These are phyloP conservation scores for Podaxis sp. DNA, from an alignment of 768 basidiomycete genomes.

Conservation along the genomic window DNA sequence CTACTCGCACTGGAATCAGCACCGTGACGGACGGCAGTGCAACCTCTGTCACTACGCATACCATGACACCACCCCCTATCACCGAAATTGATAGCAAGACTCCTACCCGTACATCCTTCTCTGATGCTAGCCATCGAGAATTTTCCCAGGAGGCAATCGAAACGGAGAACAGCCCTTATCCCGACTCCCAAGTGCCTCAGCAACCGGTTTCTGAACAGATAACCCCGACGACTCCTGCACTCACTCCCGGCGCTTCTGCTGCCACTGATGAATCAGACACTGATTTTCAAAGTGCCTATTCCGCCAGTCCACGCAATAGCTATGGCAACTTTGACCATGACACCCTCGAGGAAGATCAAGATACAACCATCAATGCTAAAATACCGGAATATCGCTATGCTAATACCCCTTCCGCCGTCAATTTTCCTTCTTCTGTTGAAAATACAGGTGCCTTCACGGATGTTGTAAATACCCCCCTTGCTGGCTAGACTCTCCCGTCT, in stretches of 20 bases:
- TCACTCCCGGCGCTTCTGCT: constrained; percentile 22
- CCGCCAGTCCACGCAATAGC: constrained; percentile 69
- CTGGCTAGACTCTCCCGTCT: neutral
- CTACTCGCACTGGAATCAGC: constrained; percentile 45
- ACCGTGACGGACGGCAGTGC: constrained; percentile 24
- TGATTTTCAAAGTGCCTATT: constrained; percentile 88
- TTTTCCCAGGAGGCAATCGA: constrained; percentile 33
- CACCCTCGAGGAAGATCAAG: constrained; percentile 6
- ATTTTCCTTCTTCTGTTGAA: neutral
- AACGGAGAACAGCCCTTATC: constrained; percentile 24
- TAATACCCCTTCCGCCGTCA: neutral
- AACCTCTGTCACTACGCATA: constrained; percentile 16
- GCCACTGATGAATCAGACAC: constrained; percentile 77
- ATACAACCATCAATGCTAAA: neutral
- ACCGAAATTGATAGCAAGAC: constrained; percentile 39
- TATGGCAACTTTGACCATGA: constrained; percentile 48
- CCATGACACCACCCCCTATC: constrained; percentile 17
- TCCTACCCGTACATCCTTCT: constrained; percentile 40
- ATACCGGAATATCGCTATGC: neutral
- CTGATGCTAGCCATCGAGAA: constrained; percentile 34
- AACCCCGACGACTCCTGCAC: constrained; percentile 22
- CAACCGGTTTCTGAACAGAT: neutral
- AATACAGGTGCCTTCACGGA: neutral
- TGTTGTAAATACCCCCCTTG: constrained; percentile 6
- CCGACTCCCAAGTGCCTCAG: constrained; percentile 26